A percentile compares a stretch with the other conserved stretches of the same genome.
phyloP scores from a whole-genome alignment of 805 yeast genomes.

The Komagataella kurtzmanii region DNA sequence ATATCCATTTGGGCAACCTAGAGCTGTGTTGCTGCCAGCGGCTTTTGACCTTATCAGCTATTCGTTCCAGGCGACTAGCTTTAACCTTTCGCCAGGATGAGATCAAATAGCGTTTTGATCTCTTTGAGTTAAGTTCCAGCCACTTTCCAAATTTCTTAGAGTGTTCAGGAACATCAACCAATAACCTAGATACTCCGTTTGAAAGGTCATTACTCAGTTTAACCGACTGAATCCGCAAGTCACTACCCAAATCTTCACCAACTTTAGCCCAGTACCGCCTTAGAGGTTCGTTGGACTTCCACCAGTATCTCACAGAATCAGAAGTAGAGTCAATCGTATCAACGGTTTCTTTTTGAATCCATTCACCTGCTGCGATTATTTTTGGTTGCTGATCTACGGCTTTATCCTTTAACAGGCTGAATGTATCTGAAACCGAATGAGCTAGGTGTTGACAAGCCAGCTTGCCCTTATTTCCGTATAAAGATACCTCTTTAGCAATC shows the following conservation, averaged over 20 bases:
- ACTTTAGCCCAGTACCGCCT: neutral
- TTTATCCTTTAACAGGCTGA: neutral
- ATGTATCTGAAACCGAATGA: neutral
- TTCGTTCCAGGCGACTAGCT: neutral
- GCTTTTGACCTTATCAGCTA: neutral
- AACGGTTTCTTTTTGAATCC: neutral
- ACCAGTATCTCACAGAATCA: neutral
- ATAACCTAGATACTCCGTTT: neutral
- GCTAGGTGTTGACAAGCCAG: neutral
- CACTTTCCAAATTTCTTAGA: neutral
- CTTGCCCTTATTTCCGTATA: neutral
- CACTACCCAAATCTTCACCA: neutral
- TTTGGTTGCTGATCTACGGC: neutral
- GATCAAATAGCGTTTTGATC: neutral
- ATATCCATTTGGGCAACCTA: neutral
- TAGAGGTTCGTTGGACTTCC: neutral
- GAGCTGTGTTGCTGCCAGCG: neutral
- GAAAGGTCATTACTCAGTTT: neutral
- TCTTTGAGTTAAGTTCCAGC: neutral
- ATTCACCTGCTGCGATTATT: neutral
- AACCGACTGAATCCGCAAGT: neutral
- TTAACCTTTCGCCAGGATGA: neutral
- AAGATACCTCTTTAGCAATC: neutral
- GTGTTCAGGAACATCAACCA: neutral
- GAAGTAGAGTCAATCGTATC: neutral